These are phyloP conservation scores for Fusarium keratoplasticum DNA, from an alignment of 2,329 filamentous ascomycete species.

Conservation along the genomic window DNA sequence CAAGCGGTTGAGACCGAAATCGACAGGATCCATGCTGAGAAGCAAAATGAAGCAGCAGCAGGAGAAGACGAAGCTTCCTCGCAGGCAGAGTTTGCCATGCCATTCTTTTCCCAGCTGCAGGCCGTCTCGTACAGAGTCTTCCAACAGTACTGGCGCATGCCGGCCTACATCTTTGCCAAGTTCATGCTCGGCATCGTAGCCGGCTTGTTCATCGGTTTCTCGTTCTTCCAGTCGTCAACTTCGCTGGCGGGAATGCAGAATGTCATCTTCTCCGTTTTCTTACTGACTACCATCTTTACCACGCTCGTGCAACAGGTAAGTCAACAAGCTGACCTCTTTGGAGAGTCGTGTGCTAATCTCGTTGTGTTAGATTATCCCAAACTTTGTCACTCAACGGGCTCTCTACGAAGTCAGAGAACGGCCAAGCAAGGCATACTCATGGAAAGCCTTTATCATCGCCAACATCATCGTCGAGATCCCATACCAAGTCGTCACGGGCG, in stretches of 20 bases:
- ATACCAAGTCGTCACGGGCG: conserved; percentile 73
- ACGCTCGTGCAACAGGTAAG: conserved; percentile 71
- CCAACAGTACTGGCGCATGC: conserved; percentile 86
- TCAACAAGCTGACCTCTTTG: conserved; percentile 29
- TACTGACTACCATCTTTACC: conserved; percentile 80
- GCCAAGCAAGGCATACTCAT: conserved; percentile 79
- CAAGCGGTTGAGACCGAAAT: conserved; percentile 69
- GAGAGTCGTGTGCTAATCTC: conserved; percentile 10
- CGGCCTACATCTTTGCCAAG: conserved; percentile 82
- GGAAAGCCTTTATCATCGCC: conserved; percentile 78
- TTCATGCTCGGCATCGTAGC: conserved; percentile 68
- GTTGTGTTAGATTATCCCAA: conserved; percentile 71
- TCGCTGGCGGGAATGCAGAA: conserved; percentile 78
- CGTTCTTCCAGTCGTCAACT: conserved; percentile 68
- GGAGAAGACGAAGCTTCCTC: conserved; percentile 31
- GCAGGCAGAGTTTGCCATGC: conserved; percentile 80
- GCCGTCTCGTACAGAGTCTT: conserved; percentile 77
- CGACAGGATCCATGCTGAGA: conserved; percentile 68
- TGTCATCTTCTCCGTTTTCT: conserved; percentile 80
- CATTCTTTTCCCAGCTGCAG: conserved; percentile 73
- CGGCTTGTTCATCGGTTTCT: conserved; percentile 80
- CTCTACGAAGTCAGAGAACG: conserved; percentile 84
- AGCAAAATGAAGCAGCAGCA: conserved; percentile 34
- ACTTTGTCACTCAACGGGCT: conserved; percentile 78
- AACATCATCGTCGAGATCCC: conserved; percentile 80